Evolutionary conservation across 139 green algal genomes (phyloP).

Genomic region (Choricystis sp.): DNA sequence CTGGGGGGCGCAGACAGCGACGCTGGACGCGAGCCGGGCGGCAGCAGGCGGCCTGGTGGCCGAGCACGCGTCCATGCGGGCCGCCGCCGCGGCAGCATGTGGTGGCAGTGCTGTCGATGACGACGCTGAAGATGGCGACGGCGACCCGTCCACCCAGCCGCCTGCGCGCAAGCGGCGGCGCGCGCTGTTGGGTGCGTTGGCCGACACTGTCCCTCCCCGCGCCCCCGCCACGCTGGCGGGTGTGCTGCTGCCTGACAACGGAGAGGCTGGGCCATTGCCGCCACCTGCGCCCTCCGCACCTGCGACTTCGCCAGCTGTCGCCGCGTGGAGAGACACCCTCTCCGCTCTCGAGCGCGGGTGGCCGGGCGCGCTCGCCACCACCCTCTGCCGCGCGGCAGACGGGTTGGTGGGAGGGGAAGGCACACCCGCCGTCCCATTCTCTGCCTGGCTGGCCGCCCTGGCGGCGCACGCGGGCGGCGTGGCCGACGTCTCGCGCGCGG

Average conservation of each 20-base stretch:
- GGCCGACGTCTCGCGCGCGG: too few species aligned
- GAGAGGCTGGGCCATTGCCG: too few species aligned
- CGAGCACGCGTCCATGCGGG: background rate
- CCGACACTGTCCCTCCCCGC: background rate
- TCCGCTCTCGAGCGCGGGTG: too few species aligned
- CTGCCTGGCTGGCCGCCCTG: too few species aligned
- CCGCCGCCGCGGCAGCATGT: background rate
- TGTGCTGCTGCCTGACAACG: background rate
- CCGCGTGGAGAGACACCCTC: too few species aligned
- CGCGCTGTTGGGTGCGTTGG: background rate
- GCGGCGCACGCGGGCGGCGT: too few species aligned
- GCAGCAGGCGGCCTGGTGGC: constrained; percentile 14
- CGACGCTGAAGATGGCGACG: background rate
- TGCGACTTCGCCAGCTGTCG: too few species aligned
- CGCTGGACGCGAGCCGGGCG: constrained; percentile 10
- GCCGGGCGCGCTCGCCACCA: too few species aligned
- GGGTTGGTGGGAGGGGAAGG: too few species aligned
- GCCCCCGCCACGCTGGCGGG: background rate
- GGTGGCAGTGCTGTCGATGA: background rate
- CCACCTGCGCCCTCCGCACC: too few species aligned
- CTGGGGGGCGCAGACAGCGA: constrained; percentile 37
- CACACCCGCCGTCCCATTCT: too few species aligned
- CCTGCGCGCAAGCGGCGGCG: background rate
- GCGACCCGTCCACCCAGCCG: background rate
- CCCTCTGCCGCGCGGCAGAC: too few species aligned